A percentile compares a stretch with the other conserved stretches of the same genome.
These are phyloP conservation scores for Tulasnella sp. DNA, from an alignment of 768 basidiomycete genomes.

Conservation along the genomic window DNA sequence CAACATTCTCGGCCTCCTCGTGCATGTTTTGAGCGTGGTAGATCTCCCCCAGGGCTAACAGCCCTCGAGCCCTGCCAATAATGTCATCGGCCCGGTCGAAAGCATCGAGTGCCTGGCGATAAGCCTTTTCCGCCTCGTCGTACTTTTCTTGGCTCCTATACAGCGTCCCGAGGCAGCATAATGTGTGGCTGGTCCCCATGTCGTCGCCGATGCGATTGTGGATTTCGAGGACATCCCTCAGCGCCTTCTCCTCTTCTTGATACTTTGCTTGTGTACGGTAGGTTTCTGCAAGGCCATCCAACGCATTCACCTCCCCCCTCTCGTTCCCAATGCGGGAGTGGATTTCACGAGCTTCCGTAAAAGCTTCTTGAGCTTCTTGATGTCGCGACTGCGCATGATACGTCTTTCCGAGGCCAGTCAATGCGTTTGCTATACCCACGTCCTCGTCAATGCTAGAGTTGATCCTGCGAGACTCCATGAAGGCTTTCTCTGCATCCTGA, in stretches of 20 bases:
- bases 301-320: not conserved
- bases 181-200: not conserved
- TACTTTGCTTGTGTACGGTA: not conserved
- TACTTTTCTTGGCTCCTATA: not conserved
- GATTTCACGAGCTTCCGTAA: not conserved
- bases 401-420: not conserved
- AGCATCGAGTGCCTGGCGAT: not conserved
- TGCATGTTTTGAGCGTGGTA: not conserved
- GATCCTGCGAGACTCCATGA: not conserved
- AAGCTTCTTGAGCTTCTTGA: not conserved
- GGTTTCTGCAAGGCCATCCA: not conserved
- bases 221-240: not conserved
- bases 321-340: not conserved
- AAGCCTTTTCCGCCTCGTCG: not conserved
- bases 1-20: not conserved
- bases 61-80: not conserved
- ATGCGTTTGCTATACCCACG: not conserved
- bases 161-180: not conserved
- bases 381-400: not conserved
- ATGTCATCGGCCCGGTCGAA: not conserved
- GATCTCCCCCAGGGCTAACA: not conserved
- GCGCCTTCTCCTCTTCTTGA: not conserved
- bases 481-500: not conserved
- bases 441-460: not conserved
- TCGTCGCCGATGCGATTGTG: not conserved